Conservation (phyloP, 1,284 basidiomycete species). For the Exobasidium rhododendri region DNA sequence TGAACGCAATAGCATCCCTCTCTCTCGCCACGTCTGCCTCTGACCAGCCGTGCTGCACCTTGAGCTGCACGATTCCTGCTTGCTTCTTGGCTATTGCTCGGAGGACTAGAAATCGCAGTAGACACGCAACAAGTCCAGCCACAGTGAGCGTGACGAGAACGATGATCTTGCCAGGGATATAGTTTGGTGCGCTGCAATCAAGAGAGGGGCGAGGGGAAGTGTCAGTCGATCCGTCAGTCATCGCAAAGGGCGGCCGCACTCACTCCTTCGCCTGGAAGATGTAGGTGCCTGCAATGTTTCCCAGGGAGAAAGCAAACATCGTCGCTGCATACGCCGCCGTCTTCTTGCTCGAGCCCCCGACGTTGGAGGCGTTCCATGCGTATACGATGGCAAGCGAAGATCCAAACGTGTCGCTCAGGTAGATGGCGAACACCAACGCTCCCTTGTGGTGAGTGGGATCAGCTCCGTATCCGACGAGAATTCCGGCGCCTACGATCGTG, state of each 20-base stretch:
- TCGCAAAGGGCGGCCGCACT: neutral
- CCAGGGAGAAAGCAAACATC: conserved; percentile 62
- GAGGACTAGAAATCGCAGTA: conserved; percentile 63
- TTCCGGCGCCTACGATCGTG: conserved; percentile 64
- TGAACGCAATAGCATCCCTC: conserved; percentile 64
- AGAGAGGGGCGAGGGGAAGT: neutral
- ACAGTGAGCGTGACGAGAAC: conserved; percentile 64
- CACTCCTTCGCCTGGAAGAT: conserved; percentile 7
- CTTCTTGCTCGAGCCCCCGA: conserved; percentile 68
- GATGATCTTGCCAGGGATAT: conserved; percentile 65
- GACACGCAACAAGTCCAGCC: conserved; percentile 60
- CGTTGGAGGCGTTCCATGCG: conserved; percentile 68
- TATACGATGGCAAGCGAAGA: conserved; percentile 65
- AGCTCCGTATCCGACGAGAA: conserved; percentile 62
- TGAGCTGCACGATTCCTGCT: conserved; percentile 58
- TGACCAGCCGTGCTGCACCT: conserved; percentile 61
- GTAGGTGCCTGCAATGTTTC: conserved; percentile 58
- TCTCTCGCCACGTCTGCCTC: conserved; percentile 63
- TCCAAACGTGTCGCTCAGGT: conserved; percentile 61
- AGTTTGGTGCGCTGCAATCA: conserved; percentile 59
- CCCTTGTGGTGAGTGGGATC: neutral
- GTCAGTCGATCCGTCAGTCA: neutral
- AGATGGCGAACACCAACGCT: conserved; percentile 63
- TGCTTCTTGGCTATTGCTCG: conserved; percentile 62
- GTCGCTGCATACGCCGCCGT: conserved; percentile 61